Percentiles rank a stretch among this genome's conserved stretches.
Evolutionary conservation across 257 asterid genomes (phyloP).

Genomic region (Nicotiana otophora): DNA sequence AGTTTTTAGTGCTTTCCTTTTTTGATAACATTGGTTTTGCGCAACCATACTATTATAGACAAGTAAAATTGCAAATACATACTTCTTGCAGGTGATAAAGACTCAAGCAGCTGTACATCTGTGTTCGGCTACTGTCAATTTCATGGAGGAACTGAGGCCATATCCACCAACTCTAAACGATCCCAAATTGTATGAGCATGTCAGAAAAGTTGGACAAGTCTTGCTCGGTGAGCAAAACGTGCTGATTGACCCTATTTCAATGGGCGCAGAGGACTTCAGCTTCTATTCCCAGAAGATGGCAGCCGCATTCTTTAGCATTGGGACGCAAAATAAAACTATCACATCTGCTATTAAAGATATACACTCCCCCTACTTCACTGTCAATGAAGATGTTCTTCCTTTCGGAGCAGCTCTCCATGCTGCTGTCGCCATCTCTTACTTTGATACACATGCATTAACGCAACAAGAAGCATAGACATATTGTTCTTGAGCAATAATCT

Average conservation of each 20-base stretch:
- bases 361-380: conserved; percentile 56
- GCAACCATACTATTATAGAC: neutral
- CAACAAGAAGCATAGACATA: neutral
- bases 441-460: conserved; percentile 25
- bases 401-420: conserved; percentile 81
- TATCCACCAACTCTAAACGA: conserved; percentile 63
- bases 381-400: conserved; percentile 60
- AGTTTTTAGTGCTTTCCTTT: too few species aligned
- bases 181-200: conserved; percentile 51
- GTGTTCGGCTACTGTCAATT: conserved; percentile 50
- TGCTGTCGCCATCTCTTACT: conserved; percentile 61
- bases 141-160: conserved; percentile 52
- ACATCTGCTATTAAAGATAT: conserved; percentile 21
- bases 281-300: conserved; percentile 59
- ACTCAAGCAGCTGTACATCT: conserved; percentile 62
- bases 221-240: conserved; percentile 55
- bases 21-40: too few species aligned
- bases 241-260: conserved; percentile 9
- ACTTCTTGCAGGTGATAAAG: conserved; percentile 48
- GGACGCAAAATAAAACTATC: conserved; percentile 38
- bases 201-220: conserved; percentile 44
- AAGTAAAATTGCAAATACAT: neutral
- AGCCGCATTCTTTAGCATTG: conserved; percentile 53
- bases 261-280: conserved; percentile 92
- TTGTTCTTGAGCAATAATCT: too few species aligned